Base-by-base conservation (phyloP, 805 yeast species). In the Saccharomyces kudriavzevii region DNA sequence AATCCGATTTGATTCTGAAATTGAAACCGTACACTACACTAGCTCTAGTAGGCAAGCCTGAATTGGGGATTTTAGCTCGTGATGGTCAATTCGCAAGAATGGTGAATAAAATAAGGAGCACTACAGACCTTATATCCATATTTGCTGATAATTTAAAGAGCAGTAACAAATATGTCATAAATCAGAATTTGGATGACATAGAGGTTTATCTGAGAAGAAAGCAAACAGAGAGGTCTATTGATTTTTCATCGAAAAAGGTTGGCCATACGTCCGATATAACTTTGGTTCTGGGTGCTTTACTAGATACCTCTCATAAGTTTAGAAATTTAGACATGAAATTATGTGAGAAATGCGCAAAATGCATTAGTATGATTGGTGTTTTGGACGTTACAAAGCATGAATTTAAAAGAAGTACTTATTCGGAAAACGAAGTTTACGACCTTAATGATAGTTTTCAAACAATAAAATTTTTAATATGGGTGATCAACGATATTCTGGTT, bases 361-460 rank as follows among this genome's bases (percentile, higher is more conserved):
- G 89, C 30, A 71, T 94, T 9, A 84, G 96, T 1, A 68, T 82
- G 25, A 75, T 94, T 45, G 98, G 98, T 0, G 81, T 89, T 0
- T 63, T 87, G 10, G 96, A 89, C 63, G 72, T 83, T 4, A 79
- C 83, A 49, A 78, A 55, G 28, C 77, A 83, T 55, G 79, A 77
- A 57, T 62, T 70, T 20, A 59, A 67, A 49, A 52, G 57, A 52
- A 61, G 69, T 2, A 72, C 69, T 27, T 63, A 73, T 17, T 69
- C 77, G 52, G 74, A 72, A 52, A 54, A 85, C 1, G 70, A 85
- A 3, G 74, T 84, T 0, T 77, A 79, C 47, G 87, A 87, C 62
- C 83, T 92, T 63, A 79, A 74, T 31, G 83, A 81, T 48, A 75
- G 74, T 26, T 67, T 66, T 4, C 97, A 91, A 60, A 79, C 80